These are phyloP conservation scores for Oidiodendron maius DNA, from an alignment of 495 filamentous ascomycete species.

Conservation along the genomic window DNA sequence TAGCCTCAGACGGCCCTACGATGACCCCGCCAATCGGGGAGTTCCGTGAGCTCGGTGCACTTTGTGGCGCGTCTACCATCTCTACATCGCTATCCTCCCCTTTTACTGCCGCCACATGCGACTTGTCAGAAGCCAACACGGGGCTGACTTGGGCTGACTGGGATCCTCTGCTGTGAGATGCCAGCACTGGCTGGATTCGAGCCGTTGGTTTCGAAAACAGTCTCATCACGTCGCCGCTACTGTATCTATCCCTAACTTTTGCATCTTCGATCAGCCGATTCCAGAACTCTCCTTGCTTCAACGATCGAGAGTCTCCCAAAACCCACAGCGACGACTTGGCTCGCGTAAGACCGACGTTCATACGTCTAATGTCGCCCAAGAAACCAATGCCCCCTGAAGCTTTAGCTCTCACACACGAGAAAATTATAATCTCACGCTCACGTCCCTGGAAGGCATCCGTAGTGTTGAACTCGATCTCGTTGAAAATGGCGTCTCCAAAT, in stretches of 20 bases:
- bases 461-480: conserved; percentile 90
- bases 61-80: conserved; percentile 45
- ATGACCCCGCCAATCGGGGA: conserved; percentile 15
- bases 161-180: background rate
- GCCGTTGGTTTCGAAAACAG: conserved; percentile 33
- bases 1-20: background rate
- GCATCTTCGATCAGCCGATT: conserved; percentile 76
- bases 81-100: conserved; percentile 44
- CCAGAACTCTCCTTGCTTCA: conserved; percentile 89
- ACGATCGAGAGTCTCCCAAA: conserved; percentile 79
- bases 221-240: conserved; percentile 53
- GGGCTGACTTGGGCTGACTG: background rate
- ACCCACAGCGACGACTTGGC: conserved; percentile 96
- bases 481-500: conserved; percentile 71
- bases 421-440: conserved; percentile 96
- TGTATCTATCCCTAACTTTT: conserved; percentile 67
- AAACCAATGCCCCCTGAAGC: conserved; percentile 90
- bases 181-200: conserved; percentile 21
- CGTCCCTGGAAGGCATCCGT: conserved; percentile 97
- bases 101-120: conserved; percentile 10
- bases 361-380: conserved; percentile 94
- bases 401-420: conserved; percentile 93
- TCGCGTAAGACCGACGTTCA: conserved; percentile 97
- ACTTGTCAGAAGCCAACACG: conserved; percentile 1
- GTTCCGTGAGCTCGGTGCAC: conserved; percentile 11